Percentiles rank a stretch among this genome's conserved stretches.
Conservation (phyloP, 192 early-diverging fungal genomes). For the Entomortierella parvispora region DNA sequence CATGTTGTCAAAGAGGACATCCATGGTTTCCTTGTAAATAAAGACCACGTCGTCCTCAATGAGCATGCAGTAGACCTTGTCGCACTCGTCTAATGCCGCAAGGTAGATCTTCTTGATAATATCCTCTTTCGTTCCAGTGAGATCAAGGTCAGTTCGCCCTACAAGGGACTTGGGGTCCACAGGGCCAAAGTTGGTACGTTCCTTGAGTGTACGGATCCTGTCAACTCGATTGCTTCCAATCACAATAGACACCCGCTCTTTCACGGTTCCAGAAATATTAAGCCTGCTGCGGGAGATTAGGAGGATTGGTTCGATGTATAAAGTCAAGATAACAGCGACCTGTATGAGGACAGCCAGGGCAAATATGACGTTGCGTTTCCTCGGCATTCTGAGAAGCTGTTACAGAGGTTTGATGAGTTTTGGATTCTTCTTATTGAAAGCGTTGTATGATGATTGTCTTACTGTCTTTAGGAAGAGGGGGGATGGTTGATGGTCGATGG, state of each 20-base stretch:
- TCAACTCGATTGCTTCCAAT: slow-evolving; percentile 9
- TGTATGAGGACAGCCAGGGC: slow-evolving; percentile 1
- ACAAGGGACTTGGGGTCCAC: neutral
- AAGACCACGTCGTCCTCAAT: slow-evolving; percentile 16
- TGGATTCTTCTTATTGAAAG: too few species aligned
- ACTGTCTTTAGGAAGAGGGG: too few species aligned
- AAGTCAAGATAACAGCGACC: slow-evolving; percentile 7
- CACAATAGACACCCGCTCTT: slow-evolving; percentile 9
- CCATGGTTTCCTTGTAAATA: slow-evolving; percentile 12
- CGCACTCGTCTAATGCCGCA: slow-evolving; percentile 5
- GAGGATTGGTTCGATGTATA: slow-evolving; percentile 12
- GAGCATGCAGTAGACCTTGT: slow-evolving; percentile 24
- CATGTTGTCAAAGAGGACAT: slow-evolving; percentile 23
- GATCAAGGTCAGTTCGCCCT: slow-evolving; percentile 5
- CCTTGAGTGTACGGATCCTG: slow-evolving; percentile 2
- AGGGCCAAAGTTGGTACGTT: slow-evolving; percentile 1
- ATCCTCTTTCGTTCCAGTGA: neutral
- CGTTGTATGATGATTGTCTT: too few species aligned
- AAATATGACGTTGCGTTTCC: slow-evolving; percentile 3
- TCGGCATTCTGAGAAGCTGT: neutral
- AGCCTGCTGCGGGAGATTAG: slow-evolving; percentile 7
- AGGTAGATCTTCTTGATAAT: slow-evolving; percentile 5
- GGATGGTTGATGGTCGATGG: too few species aligned
- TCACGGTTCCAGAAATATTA: slow-evolving; percentile 7
- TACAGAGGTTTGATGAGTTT: too few species aligned